phyloP scores from a whole-genome alignment of 768 basidiomycete species.

The Paxillus rubicundulus region DNA sequence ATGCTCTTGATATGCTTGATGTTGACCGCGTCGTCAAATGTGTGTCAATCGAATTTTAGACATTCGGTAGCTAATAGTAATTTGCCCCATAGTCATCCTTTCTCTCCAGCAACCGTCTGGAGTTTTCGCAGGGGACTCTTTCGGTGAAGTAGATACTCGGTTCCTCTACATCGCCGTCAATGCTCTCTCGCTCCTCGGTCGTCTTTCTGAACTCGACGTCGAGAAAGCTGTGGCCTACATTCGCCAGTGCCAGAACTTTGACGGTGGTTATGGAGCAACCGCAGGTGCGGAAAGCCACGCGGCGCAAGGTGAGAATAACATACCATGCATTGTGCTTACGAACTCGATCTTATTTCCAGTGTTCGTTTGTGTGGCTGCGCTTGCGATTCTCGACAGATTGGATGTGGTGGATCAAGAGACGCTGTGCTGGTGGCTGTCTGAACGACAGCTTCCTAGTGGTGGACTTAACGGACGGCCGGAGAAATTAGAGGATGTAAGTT shows the following conservation, averaged over 20 bases:
- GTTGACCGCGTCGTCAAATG: slow-evolving; percentile 70
- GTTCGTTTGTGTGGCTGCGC: slow-evolving; percentile 83
- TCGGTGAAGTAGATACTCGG: slow-evolving; percentile 91
- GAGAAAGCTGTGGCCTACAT: slow-evolving; percentile 74
- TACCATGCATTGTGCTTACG: background rate
- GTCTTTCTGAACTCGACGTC: slow-evolving; percentile 63
- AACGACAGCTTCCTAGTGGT: slow-evolving; percentile 89
- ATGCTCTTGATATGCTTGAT: slow-evolving; percentile 73
- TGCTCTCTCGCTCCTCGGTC: slow-evolving; percentile 77
- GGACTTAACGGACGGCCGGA: slow-evolving; percentile 97
- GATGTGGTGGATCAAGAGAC: slow-evolving; percentile 79
- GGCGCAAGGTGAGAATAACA: slow-evolving; percentile 64
- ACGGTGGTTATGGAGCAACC: slow-evolving; percentile 86
- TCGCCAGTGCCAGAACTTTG: slow-evolving; percentile 81
- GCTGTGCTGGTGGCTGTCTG: slow-evolving; percentile 90
- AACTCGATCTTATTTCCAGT: slow-evolving; percentile 45
- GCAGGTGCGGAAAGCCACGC: slow-evolving; percentile 93
- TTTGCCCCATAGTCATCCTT: slow-evolving; percentile 59
- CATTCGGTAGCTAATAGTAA: background rate
- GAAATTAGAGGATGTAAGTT: slow-evolving; percentile 89
- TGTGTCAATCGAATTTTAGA: slow-evolving; percentile 34
- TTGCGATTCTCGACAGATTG: slow-evolving; percentile 83
- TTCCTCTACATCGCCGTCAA: slow-evolving; percentile 88
- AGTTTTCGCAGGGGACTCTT: slow-evolving; percentile 84
- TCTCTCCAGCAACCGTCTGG: slow-evolving; percentile 85